Evolutionary conservation across 345 rosid species (phyloP).

Genomic region (Lepidium sativum): DNA sequence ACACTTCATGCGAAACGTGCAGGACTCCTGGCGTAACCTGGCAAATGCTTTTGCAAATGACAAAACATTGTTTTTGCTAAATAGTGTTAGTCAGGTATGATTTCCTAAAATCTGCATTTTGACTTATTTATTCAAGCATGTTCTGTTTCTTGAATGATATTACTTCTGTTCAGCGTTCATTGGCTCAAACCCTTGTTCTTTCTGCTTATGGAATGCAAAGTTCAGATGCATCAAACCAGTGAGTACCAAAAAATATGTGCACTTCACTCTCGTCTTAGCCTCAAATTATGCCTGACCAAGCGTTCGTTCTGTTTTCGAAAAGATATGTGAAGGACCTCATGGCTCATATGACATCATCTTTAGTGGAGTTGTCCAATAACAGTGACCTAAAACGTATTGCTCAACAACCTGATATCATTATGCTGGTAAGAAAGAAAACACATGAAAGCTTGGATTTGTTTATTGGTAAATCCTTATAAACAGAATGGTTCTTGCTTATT

Average conservation of each 20-base stretch:
- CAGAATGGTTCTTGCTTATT: slow-evolving; percentile 10
- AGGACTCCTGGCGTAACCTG: slow-evolving; percentile 90
- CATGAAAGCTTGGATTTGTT: slow-evolving; percentile 2
- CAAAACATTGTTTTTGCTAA: slow-evolving; percentile 59
- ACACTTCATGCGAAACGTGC: slow-evolving; percentile 15
- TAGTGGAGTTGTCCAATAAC: slow-evolving; percentile 65
- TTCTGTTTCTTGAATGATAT: slow-evolving; percentile 11
- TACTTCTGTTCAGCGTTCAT: slow-evolving; percentile 56
- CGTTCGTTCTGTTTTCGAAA: slow-evolving; percentile 22
- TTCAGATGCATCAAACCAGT: slow-evolving; percentile 80
- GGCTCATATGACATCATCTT: slow-evolving; percentile 61
- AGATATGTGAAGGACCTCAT: slow-evolving; percentile 84
- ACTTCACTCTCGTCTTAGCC: slow-evolving; percentile 8
- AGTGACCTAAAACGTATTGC: slow-evolving; percentile 67
- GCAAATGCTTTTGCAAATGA: slow-evolving; percentile 88
- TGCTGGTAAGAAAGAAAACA: slow-evolving; percentile 46
- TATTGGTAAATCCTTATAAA: slow-evolving; percentile 3
- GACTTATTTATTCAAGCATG: neutral
- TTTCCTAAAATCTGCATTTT: slow-evolving; percentile 8
- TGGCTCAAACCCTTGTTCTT: slow-evolving; percentile 91
- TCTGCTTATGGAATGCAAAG: slow-evolving; percentile 81
- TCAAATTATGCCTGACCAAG: slow-evolving; percentile 16
- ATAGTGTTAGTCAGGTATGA: slow-evolving; percentile 77
- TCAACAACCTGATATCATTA: slow-evolving; percentile 79
- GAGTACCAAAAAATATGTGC: slow-evolving; percentile 29